Conservation (phyloP, 108 stramenopile species). For the Pelagomonas calceolata region DNA sequence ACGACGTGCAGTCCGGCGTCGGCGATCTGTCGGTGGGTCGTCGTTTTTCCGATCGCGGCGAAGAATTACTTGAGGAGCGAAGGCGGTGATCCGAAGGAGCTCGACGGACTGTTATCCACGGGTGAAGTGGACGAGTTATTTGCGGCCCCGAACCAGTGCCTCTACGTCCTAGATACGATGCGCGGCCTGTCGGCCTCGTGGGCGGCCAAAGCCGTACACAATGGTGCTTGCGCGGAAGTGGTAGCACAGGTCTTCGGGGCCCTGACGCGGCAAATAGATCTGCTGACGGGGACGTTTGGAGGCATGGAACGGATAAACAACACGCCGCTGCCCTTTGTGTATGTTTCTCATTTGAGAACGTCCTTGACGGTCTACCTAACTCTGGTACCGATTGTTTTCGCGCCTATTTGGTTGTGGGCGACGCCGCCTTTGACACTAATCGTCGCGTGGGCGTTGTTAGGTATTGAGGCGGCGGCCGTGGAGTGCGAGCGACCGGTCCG, state of each 20-base stretch:
- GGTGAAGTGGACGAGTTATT: background rate
- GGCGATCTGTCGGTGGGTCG: constrained; percentile 12
- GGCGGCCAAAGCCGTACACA: background rate
- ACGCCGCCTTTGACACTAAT: constrained; percentile 7
- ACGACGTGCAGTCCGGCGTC: background rate
- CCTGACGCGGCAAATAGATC: background rate
- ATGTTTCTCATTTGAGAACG: constrained; percentile 54
- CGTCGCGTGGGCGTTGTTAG: constrained; percentile 29
- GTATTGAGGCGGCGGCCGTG: constrained; percentile 37
- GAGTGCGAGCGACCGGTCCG: constrained; percentile 39
- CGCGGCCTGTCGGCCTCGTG: background rate
- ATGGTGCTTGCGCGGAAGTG: background rate
- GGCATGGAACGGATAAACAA: constrained; percentile 55
- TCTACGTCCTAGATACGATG: background rate
- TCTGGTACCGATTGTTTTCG: background rate
- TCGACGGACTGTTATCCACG: background rate
- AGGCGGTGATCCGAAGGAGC: background rate
- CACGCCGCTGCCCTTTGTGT: constrained; percentile 61
- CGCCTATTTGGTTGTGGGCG: background rate
- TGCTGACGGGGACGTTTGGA: background rate
- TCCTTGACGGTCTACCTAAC: constrained; percentile 52
- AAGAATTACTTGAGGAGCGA: constrained; percentile 22
- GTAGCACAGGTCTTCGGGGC: background rate
- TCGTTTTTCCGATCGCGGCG: constrained; percentile 25
- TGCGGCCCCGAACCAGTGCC: background rate